These are phyloP conservation scores for Aspergillus thermomutatus DNA, from an alignment of 2,329 filamentous ascomycete genomes.

Conservation along the genomic window DNA sequence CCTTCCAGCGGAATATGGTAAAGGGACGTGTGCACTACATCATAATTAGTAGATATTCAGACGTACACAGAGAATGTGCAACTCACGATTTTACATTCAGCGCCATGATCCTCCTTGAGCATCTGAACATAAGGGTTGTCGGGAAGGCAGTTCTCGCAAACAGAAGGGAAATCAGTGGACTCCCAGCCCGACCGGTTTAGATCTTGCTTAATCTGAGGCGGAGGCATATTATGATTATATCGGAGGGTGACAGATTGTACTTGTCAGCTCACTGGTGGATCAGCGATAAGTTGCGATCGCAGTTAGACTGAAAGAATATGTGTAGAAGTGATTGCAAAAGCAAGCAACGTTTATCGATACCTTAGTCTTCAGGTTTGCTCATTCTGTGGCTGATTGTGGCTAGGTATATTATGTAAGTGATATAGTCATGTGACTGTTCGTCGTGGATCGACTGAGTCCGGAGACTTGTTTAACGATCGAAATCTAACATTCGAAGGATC, in stretches of 20 bases:
- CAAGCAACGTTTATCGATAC: constrained; percentile 13
- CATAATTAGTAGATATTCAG: constrained; percentile 5
- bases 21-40: constrained; percentile 80
- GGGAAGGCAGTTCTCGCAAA: constrained; percentile 82
- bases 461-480: background rate
- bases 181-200: constrained; percentile 96
- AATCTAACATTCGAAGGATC: background rate
- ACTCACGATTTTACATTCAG: constrained; percentile 67
- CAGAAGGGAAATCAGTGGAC: constrained; percentile 55
- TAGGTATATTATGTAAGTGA: background rate
- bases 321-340: background rate
- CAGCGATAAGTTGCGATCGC: background rate
- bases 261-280: background rate
- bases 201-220: constrained; percentile 92
- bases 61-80: background rate
- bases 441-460: background rate
- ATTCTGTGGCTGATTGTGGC: constrained; percentile 12
- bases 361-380: background rate
- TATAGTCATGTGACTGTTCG: background rate
- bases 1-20: constrained; percentile 92
- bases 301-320: background rate
- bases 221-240: constrained; percentile 52
- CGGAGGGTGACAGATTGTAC: background rate
- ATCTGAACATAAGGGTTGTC: constrained; percentile 98
- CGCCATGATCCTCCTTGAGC: constrained; percentile 94